Evolutionary conservation across 2,329 filamentous ascomycete species (phyloP), one percentile per base, ranked within the genome.

Genomic region (Colletotrichum musae): DNA sequence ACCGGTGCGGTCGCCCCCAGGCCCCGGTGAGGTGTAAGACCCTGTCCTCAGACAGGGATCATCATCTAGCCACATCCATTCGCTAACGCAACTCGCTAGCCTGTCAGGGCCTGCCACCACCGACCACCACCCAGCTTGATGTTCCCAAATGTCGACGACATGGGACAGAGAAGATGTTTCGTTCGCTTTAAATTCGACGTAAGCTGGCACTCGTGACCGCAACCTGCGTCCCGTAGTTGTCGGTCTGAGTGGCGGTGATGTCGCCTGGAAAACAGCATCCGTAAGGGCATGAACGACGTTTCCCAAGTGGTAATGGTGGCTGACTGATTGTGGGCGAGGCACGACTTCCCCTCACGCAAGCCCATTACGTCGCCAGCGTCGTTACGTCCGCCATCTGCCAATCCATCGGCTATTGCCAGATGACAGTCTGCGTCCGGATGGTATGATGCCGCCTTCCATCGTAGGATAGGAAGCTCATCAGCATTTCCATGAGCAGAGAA

Each of bases 31-130:
- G 56, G 58, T 53, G 47, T 53, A 18, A 63, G 68, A 64, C 68
- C 68, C 68, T 68, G 68, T 67, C 64, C 45, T 53, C n/a, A 36
- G 47, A 64, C 68, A 70, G 64, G 64, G 68, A 63, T 70, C 64
- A 58, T 68, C 64, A 54, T 47, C 50, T 54, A 28, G 64, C 48
- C 57, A 64, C 56, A 52, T 63, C 47, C 21, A 68, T 70, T 56
- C 64, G 62, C 66, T 45, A 66, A 64, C 52, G 58, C 64, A 68
- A 28, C 56, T 58, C 39, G 15, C 50, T 57, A 56, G 60, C 26
- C 52, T 56, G 41, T 56, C 50, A 65, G 45, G 57, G 52, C 39
- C 58, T 67, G 50, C 47, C 57, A 67, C 56, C 56, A 58, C 47
- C 47, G 58, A 41, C 47, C 43, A 66, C 62, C 62, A 66, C 61